Base-by-base conservation (phyloP, 2,329 filamentous ascomycete species). In the Endocalyx cinctus region DNA sequence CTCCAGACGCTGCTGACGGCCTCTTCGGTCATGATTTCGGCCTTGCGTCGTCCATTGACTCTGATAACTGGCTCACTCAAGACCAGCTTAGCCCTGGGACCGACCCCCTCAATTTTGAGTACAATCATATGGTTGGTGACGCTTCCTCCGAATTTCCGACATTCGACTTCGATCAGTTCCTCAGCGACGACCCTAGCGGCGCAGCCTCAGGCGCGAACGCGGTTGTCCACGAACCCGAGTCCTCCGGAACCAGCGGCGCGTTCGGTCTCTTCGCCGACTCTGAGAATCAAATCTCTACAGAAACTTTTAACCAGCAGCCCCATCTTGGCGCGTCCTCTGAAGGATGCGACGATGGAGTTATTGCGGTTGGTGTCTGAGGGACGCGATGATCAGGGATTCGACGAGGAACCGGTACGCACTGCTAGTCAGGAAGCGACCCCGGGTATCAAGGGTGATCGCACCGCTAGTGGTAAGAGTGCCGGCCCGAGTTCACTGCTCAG, bases 21-120 rank as follows among this genome's bases (percentile, higher is more conserved):
- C 67, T 81, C 73, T 71, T 81, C 78, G 66, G 75, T 68, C 65
- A 76, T 80, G 69, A 73, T 78, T 76, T 84, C 77, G 60, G 72
- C 70, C 38, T 76, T 72, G 74, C 78, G 77, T 67, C 71, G 74
- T 56, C 72, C 83, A 64, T 63, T 86, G 71, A 79, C 62, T 59
- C 78, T 79, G 76, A 86, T 87, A 66, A 74, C 79, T 76, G 76
- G 72, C 67, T 84, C 80, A 65, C 82, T 82, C 79, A 86, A 74
- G 76, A 76, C 71, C 74, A 75, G 72, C 72, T 86, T 76, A 70
- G 80, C 74, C 71, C 82, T 86, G 74, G 79, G 66, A 69, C 80
- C 82, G 65, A 77, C 69, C 68, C 73, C 64, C 65, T 71, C 69
- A 62, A 67, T 78, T 64, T 72, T 79, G 74, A 78, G 66, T 70